Percentiles rank a stretch among this genome's conserved stretches.
Evolutionary conservation across 1,139 yeast species (phyloP).

Genomic region (Zygosaccharomyces sapae): DNA sequence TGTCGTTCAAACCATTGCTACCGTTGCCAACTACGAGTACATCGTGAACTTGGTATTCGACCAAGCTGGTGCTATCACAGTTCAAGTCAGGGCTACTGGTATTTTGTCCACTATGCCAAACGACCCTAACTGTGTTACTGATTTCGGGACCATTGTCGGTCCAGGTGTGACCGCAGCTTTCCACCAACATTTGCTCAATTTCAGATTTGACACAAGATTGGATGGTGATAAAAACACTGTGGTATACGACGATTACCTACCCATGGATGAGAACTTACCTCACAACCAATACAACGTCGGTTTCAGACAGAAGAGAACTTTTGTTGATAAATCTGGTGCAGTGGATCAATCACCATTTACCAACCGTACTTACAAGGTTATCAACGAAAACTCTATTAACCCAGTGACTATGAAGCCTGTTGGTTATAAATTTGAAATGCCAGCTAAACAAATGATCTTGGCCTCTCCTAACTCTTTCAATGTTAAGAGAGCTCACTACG

Average conservation of each 20-base stretch:
- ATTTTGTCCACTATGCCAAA: slow-evolving; percentile 79
- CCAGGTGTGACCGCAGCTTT: slow-evolving; percentile 85
- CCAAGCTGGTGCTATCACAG: slow-evolving; percentile 78
- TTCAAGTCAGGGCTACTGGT: slow-evolving; percentile 88
- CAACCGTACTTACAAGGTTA: slow-evolving; percentile 72
- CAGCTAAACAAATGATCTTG: slow-evolving; percentile 65
- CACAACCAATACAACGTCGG: slow-evolving; percentile 74
- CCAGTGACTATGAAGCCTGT: slow-evolving; percentile 75
- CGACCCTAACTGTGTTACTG: slow-evolving; percentile 67
- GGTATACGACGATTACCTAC: slow-evolving; percentile 67
- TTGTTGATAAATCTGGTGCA: slow-evolving; percentile 67
- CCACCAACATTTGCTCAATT: slow-evolving; percentile 81
- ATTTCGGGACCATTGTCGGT: slow-evolving; percentile 82
- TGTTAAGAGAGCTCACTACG: slow-evolving; percentile 53
- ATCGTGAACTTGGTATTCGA: slow-evolving; percentile 72
- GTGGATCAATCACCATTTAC: slow-evolving; percentile 74
- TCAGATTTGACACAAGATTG: slow-evolving; percentile 82
- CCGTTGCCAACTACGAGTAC: slow-evolving; percentile 89
- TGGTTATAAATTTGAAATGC: slow-evolving; percentile 75
- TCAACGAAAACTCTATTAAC: slow-evolving; percentile 73
- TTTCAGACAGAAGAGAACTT: slow-evolving; percentile 59
- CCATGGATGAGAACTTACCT: slow-evolving; percentile 53
- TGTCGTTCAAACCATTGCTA: slow-evolving; percentile 79
- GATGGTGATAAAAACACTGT: slow-evolving; percentile 83
- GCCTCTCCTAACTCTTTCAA: slow-evolving; percentile 51